phyloP scores from a whole-genome alignment of 257 asterid species.

The Nicotiana paniculata region DNA sequence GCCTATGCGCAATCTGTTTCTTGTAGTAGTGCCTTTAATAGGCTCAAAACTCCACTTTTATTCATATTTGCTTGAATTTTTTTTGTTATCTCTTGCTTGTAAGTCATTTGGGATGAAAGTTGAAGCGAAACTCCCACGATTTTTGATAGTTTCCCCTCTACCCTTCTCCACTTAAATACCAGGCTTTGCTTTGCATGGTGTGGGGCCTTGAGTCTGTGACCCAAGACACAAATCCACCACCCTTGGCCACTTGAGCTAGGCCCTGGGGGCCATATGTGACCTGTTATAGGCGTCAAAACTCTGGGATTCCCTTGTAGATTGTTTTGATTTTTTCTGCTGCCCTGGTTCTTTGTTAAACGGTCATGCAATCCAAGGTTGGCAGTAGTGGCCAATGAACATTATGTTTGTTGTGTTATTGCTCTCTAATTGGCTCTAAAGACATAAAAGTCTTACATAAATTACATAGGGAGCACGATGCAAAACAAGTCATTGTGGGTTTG shows the following conservation, averaged over 20 bases:
- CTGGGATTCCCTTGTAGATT: not conserved
- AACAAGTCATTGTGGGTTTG: not conserved
- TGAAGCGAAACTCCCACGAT: not conserved
- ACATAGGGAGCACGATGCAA: not conserved
- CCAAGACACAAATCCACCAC: too few species aligned
- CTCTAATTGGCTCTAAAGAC: not conserved
- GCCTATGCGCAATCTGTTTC: not conserved
- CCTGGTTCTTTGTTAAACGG: not conserved
- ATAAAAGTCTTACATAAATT: not conserved
- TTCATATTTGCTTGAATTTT: not conserved
- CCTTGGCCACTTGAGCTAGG: too few species aligned
- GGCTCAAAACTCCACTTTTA: not conserved
- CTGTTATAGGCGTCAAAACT: not conserved
- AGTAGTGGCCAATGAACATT: not conserved
- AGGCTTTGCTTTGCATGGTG: too few species aligned
- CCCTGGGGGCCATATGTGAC: too few species aligned
- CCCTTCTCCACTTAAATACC: too few species aligned
- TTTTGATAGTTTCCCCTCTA: not conserved
- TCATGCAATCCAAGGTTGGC: not conserved
- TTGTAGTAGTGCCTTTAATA: not conserved
- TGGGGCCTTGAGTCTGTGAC: too few species aligned
- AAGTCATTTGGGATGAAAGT: not conserved
- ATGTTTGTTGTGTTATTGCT: not conserved
- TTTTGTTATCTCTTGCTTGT: not conserved
- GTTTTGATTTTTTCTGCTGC: not conserved